Base-by-base conservation (phyloP, 371 early-diverging fungal genomes). In the Cokeromyces recurvatus region DNA sequence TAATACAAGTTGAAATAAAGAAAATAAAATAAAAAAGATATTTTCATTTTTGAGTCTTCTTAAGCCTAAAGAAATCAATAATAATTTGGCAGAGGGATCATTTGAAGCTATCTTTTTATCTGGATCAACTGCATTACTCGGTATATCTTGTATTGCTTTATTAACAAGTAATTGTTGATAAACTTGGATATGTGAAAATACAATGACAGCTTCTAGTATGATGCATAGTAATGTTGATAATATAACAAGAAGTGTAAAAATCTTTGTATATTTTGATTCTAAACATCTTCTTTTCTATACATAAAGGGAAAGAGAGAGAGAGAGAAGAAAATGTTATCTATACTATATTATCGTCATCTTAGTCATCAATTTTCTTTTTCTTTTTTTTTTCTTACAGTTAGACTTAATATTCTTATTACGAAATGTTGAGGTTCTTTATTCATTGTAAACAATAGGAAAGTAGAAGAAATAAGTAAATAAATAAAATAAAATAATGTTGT, bases 41-140 rank as follows among this genome's bases (percentile, higher is more conserved):
- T 74, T 74, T 54, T 74, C 75, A 41, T 74, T 64, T 32, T 70
- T 68, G 4, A 71, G 43, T 29, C 71, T 62, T 44, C 57, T 38
- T 15, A 74, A 39, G 11, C 55, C 50, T 11, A 55, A 23, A 1
- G 55, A 48, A 1, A 51, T 38, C 15, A 24, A 50, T 32, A 65
- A 14, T 2, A 57, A 32, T 8, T 55, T 45, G 22, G 43, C 35
- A 25, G 58, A 59, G 16, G 61, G 47, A 29, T 48, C 59, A 12
- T 27, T 38, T 9, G 43, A 29, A 2, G 29, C 25, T 9, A 38
- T 17, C 9, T 32, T 16, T n/a, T 31, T 17, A 22, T 34, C 48
- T 24, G 43, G 50, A 32, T 56, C 46, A 8, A 45, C 46, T 3
- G 51, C 43, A 16, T 44, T 52, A 4, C 32, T 32, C n/a, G 44